Evolutionary conservation across 192 early-diverging fungal species (phyloP), one percentile per base, ranked within the genome.

Genomic region (Piromyces finnis): DNA sequence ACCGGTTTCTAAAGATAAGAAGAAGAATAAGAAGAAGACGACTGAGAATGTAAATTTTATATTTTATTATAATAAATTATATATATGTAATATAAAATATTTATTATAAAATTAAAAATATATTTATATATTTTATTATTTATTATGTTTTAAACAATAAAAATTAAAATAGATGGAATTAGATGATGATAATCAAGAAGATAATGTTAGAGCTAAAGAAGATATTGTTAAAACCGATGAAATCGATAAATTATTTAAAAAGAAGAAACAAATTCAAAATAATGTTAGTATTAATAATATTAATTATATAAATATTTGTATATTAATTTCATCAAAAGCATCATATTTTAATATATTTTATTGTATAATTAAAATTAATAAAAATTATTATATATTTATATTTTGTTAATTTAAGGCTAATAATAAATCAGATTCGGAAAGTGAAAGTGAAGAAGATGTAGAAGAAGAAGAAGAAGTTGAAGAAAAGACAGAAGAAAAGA

Each of bases 1-100:
- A n/a, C 81, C 84, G 83, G 82, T 80, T 32, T 82, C 81, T 35
- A 82, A 84, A 29, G 82, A 83, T 51, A 83, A 82, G 78, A 87
- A 88, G 82, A 88, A 87, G 83, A 89, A 85, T 78, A 86, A 84
- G 78, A 84, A 82, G 36, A 84, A 85, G 79, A 90, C 89, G 85
- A 84, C 81, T 30, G 82, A 84, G 12, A 86, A 88, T 32, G 6
- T 68, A 22, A 68, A 22, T 68, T 5, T 22, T 51, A 68, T n/a
- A n/a, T 68, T n/a, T 68, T 27, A 22, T 51, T 22, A 22, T 22
- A 22, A 5, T 51, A n/a, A n/a, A 83, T 30, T 78, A 79, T 28
- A 22, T 26, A 26, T 83, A 80, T 51, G 77, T 39, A n/a, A n/a
- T n/a, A n/a, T n/a, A n/a, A n/a, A n/a, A n/a, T n/a, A n/a, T n/a